These are phyloP conservation scores for Margaritispora aquatica DNA, from an alignment of 495 filamentous ascomycete species.

Conservation along the genomic window DNA sequence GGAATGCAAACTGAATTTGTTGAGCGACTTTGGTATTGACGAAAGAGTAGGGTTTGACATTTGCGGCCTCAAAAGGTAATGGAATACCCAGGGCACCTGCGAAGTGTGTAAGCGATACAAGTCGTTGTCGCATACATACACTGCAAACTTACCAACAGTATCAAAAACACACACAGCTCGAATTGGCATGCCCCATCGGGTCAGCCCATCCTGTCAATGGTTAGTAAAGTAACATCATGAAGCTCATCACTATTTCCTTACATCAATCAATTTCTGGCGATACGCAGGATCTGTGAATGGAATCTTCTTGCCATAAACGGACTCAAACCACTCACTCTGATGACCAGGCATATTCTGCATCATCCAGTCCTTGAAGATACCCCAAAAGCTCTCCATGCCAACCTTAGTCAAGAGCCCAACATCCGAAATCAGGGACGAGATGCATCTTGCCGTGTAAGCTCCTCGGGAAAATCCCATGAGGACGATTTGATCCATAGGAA, in stretches of 20 bases:
- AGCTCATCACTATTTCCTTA: not conserved
- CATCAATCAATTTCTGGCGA: constrained; percentile 9
- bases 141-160: constrained; percentile 37
- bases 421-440: constrained; percentile 54
- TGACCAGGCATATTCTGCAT: constrained; percentile 41
- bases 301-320: constrained; percentile 2
- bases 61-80: not conserved
- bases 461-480: constrained; percentile 68
- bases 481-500: constrained; percentile 62
- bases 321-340: constrained; percentile 14
- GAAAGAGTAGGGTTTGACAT: constrained; percentile 22
- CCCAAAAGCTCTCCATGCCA: constrained; percentile 57
- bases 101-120: not conserved
- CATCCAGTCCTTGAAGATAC: constrained; percentile 58
- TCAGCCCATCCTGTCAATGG: constrained; percentile 4
- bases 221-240: not conserved
- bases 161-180: constrained; percentile 51
- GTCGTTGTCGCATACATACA: not conserved
- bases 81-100: constrained; percentile 22
- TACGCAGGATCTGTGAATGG: constrained; percentile 15
- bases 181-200: constrained; percentile 19
- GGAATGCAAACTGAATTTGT: constrained; percentile 61
- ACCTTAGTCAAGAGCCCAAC: constrained; percentile 58
- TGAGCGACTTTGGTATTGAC: constrained; percentile 51
- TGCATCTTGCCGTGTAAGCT: constrained; percentile 63